A percentile compares a stretch with the other conserved stretches of the same genome.
Evolutionary conservation across 164 flowering plant species (phyloP).

Genomic region (Magnolia sinica): DNA sequence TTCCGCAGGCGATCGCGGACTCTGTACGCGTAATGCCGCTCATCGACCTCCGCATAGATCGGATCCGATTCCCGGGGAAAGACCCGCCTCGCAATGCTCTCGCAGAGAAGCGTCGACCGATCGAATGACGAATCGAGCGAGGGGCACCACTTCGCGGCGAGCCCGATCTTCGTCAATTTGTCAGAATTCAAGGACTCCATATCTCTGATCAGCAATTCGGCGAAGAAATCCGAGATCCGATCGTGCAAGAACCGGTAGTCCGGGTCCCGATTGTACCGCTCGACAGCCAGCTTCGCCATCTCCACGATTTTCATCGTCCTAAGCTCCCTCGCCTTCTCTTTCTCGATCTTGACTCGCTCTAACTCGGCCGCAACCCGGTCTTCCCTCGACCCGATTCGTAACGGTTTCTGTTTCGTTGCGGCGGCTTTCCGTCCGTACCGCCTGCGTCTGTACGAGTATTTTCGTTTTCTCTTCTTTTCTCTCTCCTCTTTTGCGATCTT

Average conservation of each 20-base stretch:
- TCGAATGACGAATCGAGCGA: conserved; percentile 29
- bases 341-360: conserved; percentile 2
- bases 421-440: neutral
- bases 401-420: neutral
- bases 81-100: conserved; percentile 39
- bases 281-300: conserved; percentile 27
- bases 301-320: conserved; percentile 18
- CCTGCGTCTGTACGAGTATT: neutral
- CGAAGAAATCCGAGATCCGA: conserved; percentile 24
- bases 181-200: conserved; percentile 17
- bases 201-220: conserved; percentile 17
- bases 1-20: conserved; percentile 43
- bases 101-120: conserved; percentile 32
- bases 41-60: conserved; percentile 36
- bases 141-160: conserved; percentile 36
- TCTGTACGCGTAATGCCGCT: conserved; percentile 38
- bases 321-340: conserved; percentile 21
- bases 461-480: neutral
- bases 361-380: conserved; percentile 1
- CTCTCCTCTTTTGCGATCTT: conserved; percentile 12
- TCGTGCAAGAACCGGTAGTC: conserved; percentile 30
- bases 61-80: conserved; percentile 33
- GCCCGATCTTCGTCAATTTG: conserved; percentile 14
- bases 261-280: conserved; percentile 23
- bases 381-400: conserved; percentile 2